Evolutionary conservation across 139 green algal species (phyloP).

Genomic region (Auxenochlorella pyrenoidosa): DNA sequence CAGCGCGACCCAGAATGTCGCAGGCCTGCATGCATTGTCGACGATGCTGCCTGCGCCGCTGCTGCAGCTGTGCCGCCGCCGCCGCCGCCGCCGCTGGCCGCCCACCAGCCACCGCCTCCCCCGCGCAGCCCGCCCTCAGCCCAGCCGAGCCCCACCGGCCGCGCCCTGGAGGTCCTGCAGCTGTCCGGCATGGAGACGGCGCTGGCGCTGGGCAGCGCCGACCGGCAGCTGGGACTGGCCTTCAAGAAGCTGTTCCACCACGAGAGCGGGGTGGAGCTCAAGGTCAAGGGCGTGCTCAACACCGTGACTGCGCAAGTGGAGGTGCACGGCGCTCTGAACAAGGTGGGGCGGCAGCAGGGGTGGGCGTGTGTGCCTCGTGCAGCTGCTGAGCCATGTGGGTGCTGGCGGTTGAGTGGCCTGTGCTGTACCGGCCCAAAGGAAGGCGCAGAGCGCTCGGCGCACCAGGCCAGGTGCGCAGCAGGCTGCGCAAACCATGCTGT

Average conservation of each 20-base stretch:
- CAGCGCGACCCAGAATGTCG: too few relatives aligned
- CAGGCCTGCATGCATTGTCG: too few relatives aligned
- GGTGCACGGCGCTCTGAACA: slow-evolving; percentile 26
- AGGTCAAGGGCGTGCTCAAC: slow-evolving; percentile 36
- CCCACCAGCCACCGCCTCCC: not conserved
- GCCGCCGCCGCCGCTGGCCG: not conserved
- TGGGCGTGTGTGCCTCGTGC: not conserved
- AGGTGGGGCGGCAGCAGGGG: slow-evolving; percentile 1
- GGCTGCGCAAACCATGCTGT: too few relatives aligned
- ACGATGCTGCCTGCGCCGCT: not conserved
- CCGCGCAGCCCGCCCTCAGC: not conserved
- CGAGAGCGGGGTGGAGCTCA: slow-evolving; percentile 24
- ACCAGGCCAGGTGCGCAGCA: too few relatives aligned
- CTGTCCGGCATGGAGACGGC: slow-evolving; percentile 37
- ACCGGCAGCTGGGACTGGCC: slow-evolving; percentile 14
- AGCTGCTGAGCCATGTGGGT: not conserved
- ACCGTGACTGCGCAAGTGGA: slow-evolving; percentile 25
- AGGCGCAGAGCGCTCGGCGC: too few relatives aligned
- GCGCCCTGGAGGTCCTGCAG: not conserved
- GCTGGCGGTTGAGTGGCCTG: too few relatives aligned
- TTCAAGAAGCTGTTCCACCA: slow-evolving; percentile 42
- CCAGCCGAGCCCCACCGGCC: not conserved
- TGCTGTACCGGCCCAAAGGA: too few relatives aligned
- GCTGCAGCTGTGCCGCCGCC: not conserved
- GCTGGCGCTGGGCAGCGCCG: slow-evolving; percentile 19